Base-by-base conservation (phyloP, 208 protist genomes). In the Acanthamoeba healyi region DNA sequence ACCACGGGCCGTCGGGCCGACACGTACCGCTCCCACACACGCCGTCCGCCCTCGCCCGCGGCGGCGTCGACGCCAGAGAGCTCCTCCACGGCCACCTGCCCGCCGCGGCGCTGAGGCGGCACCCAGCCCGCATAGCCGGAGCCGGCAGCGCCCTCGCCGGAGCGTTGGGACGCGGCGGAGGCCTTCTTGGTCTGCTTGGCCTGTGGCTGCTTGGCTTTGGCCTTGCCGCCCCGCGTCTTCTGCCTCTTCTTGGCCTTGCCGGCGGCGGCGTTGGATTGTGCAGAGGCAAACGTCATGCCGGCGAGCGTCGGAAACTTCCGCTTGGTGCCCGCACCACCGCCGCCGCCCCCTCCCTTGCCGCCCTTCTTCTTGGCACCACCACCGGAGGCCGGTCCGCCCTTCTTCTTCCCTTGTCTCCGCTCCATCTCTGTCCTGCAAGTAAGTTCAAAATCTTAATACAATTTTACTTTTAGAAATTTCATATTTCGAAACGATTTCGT, bases 121-220 rank as follows among this genome's bases (percentile, higher is more conserved):
- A 77, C 67, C 67, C 67, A 77, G n/a, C 67, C 67, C n/a, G 67
- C n/a, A 12, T 77, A 77, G 32, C 67, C 61, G 61, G 24, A n/a
- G 61, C 24, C 7, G n/a, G n/a, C 34, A n/a, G n/a, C n/a, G n/a
- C n/a, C n/a, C n/a, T n/a, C n/a, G n/a, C n/a, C n/a, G n/a, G n/a
- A n/a, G n/a, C n/a, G n/a, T n/a, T n/a, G n/a, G n/a, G n/a, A n/a
- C n/a, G n/a, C n/a, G n/a, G n/a, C n/a, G n/a, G n/a, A n/a, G 65
- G 29, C 0, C 19, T 40, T 38, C 15, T 42, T 77, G n/a, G 19
- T 42, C 24, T 77, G 36, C 32, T 44, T 44, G 67, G 10, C 12
- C 32, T 34, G 15, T 22, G 36, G 1, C 34, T 77, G 9, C 15
- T 38, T 36, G 29, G 7, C 36, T 32, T 77, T 77, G 24, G 2